Base-by-base conservation (phyloP, 2,329 filamentous ascomycete genomes). In the Cladosporium sp. region DNA sequence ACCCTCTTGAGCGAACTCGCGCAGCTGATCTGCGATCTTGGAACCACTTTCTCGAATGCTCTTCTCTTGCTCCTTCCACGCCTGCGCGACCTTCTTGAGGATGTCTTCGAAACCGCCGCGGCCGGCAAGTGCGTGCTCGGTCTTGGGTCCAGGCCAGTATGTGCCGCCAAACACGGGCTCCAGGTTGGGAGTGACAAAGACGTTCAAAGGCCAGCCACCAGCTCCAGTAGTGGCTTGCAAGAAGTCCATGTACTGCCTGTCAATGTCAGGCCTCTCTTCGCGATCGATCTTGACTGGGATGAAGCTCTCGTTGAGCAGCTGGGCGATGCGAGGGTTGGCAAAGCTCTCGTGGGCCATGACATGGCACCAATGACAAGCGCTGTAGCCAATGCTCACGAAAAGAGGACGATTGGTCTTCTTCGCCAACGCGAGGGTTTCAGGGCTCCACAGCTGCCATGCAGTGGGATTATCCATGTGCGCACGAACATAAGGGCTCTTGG, bases 221-320 rank as follows among this genome's bases (percentile, higher is more conserved):
- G 87, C 89, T 23, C 91, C 93, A 66, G 91, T 96, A 12, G 95
- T 94, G 1, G 94, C 94, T 77, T 97, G 93, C 49, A 97, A 90
- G 78, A 97, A 99, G 80, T 97, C 97, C 92, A 97, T 97, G 78
- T 98, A 98, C 69, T 98, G 93, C 68, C 91, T 89, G 75, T 99
- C 95, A 69, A 98, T 88, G 75, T 98, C 93, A 10, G 94, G 94
- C 29, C 94, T 88, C 79, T 97, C 92, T 79, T 99, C 95, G 67
- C 93, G 88, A 78, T 99, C 95, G 73, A 98, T 87, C 72, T 97
- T 91, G 76, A 98, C 88, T 4, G 95, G 94, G 53, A 99, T 88
- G 77, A 98, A 99, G 65, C 88, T 86, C 67, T 89, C 84, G 80
- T 98, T 99, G 40, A 99, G 84, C 65, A 97, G 84, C 28, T 86